Evolutionary conservation across 148 eudicot species (phyloP).

Genomic region (Chenopodium album): DNA sequence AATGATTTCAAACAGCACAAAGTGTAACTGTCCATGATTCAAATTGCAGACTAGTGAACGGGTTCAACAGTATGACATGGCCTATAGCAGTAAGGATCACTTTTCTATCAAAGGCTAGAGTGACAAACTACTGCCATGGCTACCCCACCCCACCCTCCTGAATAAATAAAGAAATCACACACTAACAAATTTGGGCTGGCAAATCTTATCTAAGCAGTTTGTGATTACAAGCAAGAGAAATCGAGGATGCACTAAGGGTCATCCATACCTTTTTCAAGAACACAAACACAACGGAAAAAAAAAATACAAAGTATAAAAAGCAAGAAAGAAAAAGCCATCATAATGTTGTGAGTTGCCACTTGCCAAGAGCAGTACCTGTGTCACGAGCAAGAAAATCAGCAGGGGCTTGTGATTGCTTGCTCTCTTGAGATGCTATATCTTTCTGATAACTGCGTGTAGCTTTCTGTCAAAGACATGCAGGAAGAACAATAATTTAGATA

Average conservation of each 20-base stretch:
- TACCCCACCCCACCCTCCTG: not conserved
- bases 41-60: not conserved
- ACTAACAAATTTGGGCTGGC: not conserved
- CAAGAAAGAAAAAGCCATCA: not conserved
- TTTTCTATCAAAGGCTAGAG: not conserved
- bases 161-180: not conserved
- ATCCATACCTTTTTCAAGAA: not conserved
- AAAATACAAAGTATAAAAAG: not conserved
- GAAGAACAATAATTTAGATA: not conserved
- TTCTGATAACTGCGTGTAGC: slow-evolving; percentile 87
- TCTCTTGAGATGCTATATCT: slow-evolving; percentile 64
- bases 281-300: not conserved
- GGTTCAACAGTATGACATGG: not conserved
- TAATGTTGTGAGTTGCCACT: not conserved
- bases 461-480: slow-evolving; percentile 50
- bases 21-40: not conserved
- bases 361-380: slow-evolving; percentile 34
- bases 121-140: not conserved
- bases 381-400: slow-evolving; percentile 44
- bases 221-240: not conserved
- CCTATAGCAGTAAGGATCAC: not conserved
- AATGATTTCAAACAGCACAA: not conserved
- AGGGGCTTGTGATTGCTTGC: slow-evolving; percentile 55
- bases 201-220: not conserved
- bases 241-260: not conserved